Percentiles rank a stretch among this genome's conserved stretches.
These are phyloP conservation scores for Botrytis galanthina DNA, from an alignment of 2,329 filamentous ascomycete genomes.

Conservation along the genomic window DNA sequence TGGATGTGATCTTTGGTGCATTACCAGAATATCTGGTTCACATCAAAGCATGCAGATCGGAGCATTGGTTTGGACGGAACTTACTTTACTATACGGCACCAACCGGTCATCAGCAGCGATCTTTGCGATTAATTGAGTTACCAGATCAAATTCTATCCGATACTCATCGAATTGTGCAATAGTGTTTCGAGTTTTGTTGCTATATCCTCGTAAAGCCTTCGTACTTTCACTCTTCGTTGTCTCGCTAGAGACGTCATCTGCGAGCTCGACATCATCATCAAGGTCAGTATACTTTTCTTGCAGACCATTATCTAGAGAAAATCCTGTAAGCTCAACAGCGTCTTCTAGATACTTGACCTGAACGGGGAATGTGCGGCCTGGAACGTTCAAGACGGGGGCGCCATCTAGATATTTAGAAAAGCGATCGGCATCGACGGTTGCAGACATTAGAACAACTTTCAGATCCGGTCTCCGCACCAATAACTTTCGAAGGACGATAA, in stretches of 20 bases:
- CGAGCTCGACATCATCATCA: slow-evolving; percentile 56
- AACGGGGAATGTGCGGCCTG: slow-evolving; percentile 91
- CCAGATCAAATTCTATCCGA: slow-evolving; percentile 83
- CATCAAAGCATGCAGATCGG: background rate
- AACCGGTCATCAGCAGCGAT: slow-evolving; percentile 70
- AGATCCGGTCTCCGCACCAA: slow-evolving; percentile 72
- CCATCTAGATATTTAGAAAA: slow-evolving; percentile 86
- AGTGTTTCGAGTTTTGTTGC: slow-evolving; percentile 69
- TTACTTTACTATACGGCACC: slow-evolving; percentile 62
- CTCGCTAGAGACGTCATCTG: slow-evolving; percentile 50
- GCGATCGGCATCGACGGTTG: slow-evolving; percentile 86
- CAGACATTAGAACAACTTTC: slow-evolving; percentile 95
- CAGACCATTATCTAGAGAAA: slow-evolving; percentile 53
- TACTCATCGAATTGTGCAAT: slow-evolving; percentile 84
- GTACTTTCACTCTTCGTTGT: slow-evolving; percentile 52
- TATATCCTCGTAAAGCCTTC: slow-evolving; percentile 70
- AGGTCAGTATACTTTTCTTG: slow-evolving; percentile 55
- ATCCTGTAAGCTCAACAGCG: slow-evolving; percentile 82
- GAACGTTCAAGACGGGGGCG: slow-evolving; percentile 85
- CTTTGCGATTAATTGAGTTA: slow-evolving; percentile 73
- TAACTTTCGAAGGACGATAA: slow-evolving; percentile 86
- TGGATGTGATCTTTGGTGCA: background rate
- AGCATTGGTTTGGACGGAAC: background rate
- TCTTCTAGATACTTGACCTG: slow-evolving; percentile 87
- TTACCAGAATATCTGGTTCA: background rate